A percentile compares a stretch with the other conserved stretches of the same genome.
Conservation (phyloP, 306 rosid species). For the Vigna radiata region DNA sequence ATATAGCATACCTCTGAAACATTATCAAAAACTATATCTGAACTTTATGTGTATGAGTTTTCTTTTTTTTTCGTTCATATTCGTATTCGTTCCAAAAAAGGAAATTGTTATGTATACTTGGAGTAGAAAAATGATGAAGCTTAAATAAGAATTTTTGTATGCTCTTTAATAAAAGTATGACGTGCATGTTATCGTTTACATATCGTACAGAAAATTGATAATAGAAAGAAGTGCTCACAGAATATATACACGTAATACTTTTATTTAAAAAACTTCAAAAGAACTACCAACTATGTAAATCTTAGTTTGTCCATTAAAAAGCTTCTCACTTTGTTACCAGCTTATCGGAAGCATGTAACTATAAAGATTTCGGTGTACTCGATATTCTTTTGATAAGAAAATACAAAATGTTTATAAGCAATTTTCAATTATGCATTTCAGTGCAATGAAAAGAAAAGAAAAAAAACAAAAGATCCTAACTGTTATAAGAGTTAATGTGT, state of each 20-base stretch:
- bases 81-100: too few relatives aligned
- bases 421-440: not conserved
- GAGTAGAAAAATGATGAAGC: not conserved
- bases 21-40: not conserved
- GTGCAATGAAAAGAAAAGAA: not conserved
- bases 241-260: not conserved
- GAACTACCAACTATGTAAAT: not conserved
- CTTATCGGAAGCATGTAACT: not conserved
- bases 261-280: not conserved
- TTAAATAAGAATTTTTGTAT: not conserved
- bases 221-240: not conserved
- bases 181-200: too few relatives aligned
- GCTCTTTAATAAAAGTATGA: not conserved
- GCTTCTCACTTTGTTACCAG: not conserved
- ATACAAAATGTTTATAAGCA: not conserved
- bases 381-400: constrained; percentile 3
- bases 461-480: constrained; percentile 2
- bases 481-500: not conserved
- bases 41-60: not conserved
- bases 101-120: not conserved
- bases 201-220: not conserved
- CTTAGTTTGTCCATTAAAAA: not conserved
- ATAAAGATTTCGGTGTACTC: not conserved
- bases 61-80: not conserved
- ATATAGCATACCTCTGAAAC: not conserved